These are phyloP conservation scores for Achaetomium macrosporum DNA, from an alignment of 2,329 filamentous ascomycete species.

Conservation along the genomic window DNA sequence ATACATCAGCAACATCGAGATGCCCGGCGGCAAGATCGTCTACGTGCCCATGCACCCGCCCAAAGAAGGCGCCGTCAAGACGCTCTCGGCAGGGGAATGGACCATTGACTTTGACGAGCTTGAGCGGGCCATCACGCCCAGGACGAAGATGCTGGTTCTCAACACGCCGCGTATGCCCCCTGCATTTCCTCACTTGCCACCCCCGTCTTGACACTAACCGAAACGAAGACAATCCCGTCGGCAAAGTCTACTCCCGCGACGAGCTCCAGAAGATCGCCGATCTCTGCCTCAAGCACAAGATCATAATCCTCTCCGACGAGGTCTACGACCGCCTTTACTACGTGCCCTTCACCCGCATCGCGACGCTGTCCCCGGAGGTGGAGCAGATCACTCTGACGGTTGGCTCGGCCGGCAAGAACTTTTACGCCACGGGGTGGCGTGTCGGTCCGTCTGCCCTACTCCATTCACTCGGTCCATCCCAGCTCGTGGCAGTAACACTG, in stretches of 20 bases:
- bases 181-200: too few species aligned
- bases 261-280: constrained; percentile 83
- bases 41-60: constrained; percentile 95
- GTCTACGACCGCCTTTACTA: constrained; percentile 96
- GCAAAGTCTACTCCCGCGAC: constrained; percentile 83
- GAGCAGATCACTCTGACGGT: constrained; percentile 86
- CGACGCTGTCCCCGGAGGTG: constrained; percentile 84
- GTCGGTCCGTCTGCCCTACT: constrained; percentile 47
- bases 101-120: constrained; percentile 77
- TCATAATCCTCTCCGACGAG: constrained; percentile 87
- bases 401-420: constrained; percentile 94
- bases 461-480: background rate
- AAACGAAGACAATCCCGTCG: constrained; percentile 76
- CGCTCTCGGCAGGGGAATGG: constrained; percentile 85
- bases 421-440: constrained; percentile 96
- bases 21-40: constrained; percentile 90
- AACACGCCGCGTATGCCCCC: constrained; percentile 57
- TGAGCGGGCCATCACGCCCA: constrained; percentile 65
- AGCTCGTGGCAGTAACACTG: background rate
- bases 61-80: constrained; percentile 67
- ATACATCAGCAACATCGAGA: constrained; percentile 89
- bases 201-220: constrained; percentile 5
- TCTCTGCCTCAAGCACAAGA: constrained; percentile 84
- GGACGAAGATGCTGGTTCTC: constrained; percentile 93
- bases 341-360: constrained; percentile 87